phyloP scores from a whole-genome alignment of 768 basidiomycete genomes.

The Xanthoconium stramineum region DNA sequence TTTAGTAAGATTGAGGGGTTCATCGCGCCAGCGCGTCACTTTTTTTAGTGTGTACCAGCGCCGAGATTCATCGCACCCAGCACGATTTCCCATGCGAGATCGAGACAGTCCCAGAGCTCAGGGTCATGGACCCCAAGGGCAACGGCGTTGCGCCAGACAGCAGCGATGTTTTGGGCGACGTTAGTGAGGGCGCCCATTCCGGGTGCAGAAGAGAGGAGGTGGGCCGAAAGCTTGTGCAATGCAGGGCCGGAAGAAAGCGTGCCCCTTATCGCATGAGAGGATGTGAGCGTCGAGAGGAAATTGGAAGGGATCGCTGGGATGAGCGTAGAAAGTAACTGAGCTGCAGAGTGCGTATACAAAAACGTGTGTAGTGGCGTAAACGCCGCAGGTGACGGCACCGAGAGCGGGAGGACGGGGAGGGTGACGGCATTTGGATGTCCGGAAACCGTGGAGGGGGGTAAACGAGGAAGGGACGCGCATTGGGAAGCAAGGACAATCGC shows the following conservation, averaged over 20 bases:
- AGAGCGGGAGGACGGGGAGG: constrained; percentile 61
- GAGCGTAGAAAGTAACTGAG: constrained; percentile 50
- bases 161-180: constrained; percentile 50
- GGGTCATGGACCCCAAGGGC: constrained; percentile 67
- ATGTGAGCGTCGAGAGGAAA: constrained; percentile 30
- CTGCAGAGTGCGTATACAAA: constrained; percentile 60
- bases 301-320: constrained; percentile 33
- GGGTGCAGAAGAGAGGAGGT: constrained; percentile 47
- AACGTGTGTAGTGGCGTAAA: constrained; percentile 60
- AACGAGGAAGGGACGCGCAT: constrained; percentile 60
- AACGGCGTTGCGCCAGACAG: constrained; percentile 70
- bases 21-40: constrained; percentile 20
- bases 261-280: constrained; percentile 35
- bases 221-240: constrained; percentile 53
- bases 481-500: constrained; percentile 65
- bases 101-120: constrained; percentile 63
- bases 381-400: constrained; percentile 58
- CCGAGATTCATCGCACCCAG: constrained; percentile 57
- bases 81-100: constrained; percentile 64
- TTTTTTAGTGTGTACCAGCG: constrained; percentile 36
- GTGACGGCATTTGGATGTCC: constrained; percentile 36
- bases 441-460: constrained; percentile 39
- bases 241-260: constrained; percentile 46
- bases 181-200: constrained; percentile 45
- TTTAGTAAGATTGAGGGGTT: constrained; percentile 17